Percentiles rank a stretch among this genome's conserved stretches.
Evolutionary conservation across 306 rosid species (phyloP).

Genomic region (Comarum palustre): DNA sequence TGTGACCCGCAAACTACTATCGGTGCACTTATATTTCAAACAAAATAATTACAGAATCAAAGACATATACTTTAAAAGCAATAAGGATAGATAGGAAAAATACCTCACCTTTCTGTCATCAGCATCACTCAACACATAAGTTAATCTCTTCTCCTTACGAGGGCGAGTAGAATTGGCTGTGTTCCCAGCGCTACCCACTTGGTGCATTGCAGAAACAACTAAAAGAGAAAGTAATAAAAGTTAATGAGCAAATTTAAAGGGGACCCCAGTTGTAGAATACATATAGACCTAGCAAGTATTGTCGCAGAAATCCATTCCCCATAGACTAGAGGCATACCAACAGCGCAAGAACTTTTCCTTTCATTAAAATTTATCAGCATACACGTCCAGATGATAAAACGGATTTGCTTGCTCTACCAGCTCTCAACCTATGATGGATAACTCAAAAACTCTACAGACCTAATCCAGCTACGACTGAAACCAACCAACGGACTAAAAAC

Average conservation of each 20-base stretch:
- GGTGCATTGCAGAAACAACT: constrained; percentile 84
- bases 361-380: not conserved
- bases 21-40: constrained; percentile 1
- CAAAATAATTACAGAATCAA: not conserved
- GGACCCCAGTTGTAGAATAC: not conserved
- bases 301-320: not conserved
- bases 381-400: too few species aligned
- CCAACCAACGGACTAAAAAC: not conserved
- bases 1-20: not conserved
- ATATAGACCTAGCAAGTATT: not conserved
- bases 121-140: constrained; percentile 78
- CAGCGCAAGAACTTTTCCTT: not conserved
- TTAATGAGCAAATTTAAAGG: not conserved
- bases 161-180: constrained; percentile 79
- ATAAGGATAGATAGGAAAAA: constrained; percentile 11
- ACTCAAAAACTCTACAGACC: not conserved
- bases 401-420: constrained; percentile 4
- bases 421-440: not conserved
- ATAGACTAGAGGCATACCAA: not conserved
- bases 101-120: constrained; percentile 74
- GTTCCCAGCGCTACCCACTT: constrained; percentile 94
- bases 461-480: not conserved
- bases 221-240: not conserved
- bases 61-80: not conserved
- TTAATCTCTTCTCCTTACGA: constrained; percentile 91